Conservation (phyloP, 1,284 basidiomycete genomes). For the Tilletiopsis washingtonensis region DNA sequence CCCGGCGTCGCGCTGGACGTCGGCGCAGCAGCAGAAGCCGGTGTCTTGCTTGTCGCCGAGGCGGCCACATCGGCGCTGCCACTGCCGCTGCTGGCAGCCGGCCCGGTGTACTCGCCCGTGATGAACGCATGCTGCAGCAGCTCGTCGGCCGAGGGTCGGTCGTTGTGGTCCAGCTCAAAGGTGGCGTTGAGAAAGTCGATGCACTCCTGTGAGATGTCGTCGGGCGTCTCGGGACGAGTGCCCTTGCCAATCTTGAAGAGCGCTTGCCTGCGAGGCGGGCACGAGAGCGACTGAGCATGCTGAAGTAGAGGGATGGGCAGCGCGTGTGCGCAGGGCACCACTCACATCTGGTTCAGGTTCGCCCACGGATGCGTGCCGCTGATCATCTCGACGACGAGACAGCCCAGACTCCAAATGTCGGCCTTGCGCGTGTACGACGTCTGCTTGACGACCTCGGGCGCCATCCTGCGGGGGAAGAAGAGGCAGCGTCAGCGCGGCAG, state of each 20-base stretch:
- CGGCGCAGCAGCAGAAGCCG: neutral
- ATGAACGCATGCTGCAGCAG: conserved; percentile 40
- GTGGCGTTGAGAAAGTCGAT: conserved; percentile 35
- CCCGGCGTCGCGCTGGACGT: neutral
- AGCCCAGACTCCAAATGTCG: conserved; percentile 97
- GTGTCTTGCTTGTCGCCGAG: neutral
- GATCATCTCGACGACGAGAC: conserved; percentile 95
- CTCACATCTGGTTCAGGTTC: conserved; percentile 88
- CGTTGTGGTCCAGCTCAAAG: conserved; percentile 38
- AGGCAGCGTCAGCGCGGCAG: no score
- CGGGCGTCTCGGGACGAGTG: conserved; percentile 29
- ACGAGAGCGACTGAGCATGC: conserved; percentile 16
- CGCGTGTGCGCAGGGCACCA: no score
- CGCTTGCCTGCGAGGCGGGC: conserved; percentile 16
- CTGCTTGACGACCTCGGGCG: conserved; percentile 88
- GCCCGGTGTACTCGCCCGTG: conserved; percentile 9
- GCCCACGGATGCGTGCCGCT: conserved; percentile 97
- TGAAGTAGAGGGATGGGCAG: conserved; percentile 23
- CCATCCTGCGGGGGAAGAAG: conserved; percentile 67
- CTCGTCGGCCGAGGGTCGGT: conserved; percentile 32
- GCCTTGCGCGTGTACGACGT: conserved; percentile 86
- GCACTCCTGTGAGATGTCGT: conserved; percentile 36
- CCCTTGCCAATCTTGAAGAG: conserved; percentile 42
- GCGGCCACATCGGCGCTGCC: neutral
- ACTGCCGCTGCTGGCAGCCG: neutral